Base-by-base conservation (phyloP, 2,329 filamentous ascomycete species). In the Cercospora sp. region DNA sequence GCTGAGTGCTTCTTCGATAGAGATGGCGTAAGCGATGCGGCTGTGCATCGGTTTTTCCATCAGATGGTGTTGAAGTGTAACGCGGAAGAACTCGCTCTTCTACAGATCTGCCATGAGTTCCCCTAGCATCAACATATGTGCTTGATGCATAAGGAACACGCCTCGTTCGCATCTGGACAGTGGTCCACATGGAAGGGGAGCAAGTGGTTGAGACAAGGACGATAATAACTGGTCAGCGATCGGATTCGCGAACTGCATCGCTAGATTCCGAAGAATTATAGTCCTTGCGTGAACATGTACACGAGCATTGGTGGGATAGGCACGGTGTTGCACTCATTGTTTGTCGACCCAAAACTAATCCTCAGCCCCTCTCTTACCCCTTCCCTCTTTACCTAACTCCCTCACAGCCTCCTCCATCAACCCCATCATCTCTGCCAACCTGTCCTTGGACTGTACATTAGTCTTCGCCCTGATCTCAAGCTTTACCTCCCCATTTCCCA, bases 391-490 rank as follows among this genome's bases (percentile, higher is more conserved):
- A 2, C 28, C 48, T 45, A 55, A 55, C n/a, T 36, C 30, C 5
- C 40, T 48, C 8, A 63, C n/a, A 20, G 48, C 61, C 28, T 55
- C 61, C 20, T 55, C 23, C 45, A 63, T 33, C 10, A n/a, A 33
- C 4, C 30, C 48, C 61, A 57, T 31, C 42, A 63, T 55, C 42
- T 36, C 61, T 5, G 3, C 18, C 48, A 63, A 63, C 30, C 33
- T 64, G 31, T 67, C 20, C 10, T 61, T 7, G 9, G 33, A 60
- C 61, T 61, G 60, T 3, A 61, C 40, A 26, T 30, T 45, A 33
- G 42, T 64, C 18, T 57, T 67, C 33, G 61, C 60, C 7, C 53
- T 18, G 16, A 67, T 51, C 20, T 60, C 30, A 59, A 51, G 30
- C 6, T 23, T 55, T 8, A 33, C 13, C 3, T 6, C 31, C 3